Percentiles rank a stretch among this genome's conserved stretches.
These are phyloP conservation scores for Ligustrum vulgare DNA, from an alignment of 257 asterid genomes.

Conservation along the genomic window DNA sequence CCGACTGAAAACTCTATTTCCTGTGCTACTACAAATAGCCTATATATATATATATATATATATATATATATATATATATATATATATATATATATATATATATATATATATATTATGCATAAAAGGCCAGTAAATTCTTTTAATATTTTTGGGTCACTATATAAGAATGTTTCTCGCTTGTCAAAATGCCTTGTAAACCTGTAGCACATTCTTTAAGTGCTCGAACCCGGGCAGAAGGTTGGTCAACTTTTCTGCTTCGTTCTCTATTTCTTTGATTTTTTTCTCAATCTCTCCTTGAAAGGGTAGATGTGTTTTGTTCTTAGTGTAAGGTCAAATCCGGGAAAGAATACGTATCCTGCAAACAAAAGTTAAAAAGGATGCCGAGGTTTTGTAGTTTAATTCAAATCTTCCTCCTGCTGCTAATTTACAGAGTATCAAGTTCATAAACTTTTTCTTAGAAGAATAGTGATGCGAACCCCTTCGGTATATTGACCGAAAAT, in stretches of 20 bases:
- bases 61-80: too few relatives aligned
- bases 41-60: too few relatives aligned
- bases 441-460: too few relatives aligned
- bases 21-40: too few relatives aligned
- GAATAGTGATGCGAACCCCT: too few relatives aligned
- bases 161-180: slow-evolving; percentile 37
- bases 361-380: slow-evolving; percentile 39
- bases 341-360: slow-evolving; percentile 53
- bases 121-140: slow-evolving; percentile 32
- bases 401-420: slow-evolving; percentile 45
- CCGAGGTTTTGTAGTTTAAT: slow-evolving; percentile 44
- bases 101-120: slow-evolving; percentile 98
- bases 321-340: slow-evolving; percentile 43
- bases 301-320: slow-evolving; percentile 48
- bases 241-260: slow-evolving; percentile 35
- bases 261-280: slow-evolving; percentile 41
- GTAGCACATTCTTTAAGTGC: slow-evolving; percentile 36
- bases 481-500: too few relatives aligned
- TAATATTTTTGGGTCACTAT: slow-evolving; percentile 43
- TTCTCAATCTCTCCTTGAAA: slow-evolving; percentile 39
- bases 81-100: too few relatives aligned
- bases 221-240: slow-evolving; percentile 33
- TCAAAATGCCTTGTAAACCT: slow-evolving; percentile 35
- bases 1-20: too few relatives aligned
- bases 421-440: slow-evolving; percentile 41